phyloP scores from a whole-genome alignment of 2,329 filamentous ascomycete species.

The Ceratocystis albifundus region DNA sequence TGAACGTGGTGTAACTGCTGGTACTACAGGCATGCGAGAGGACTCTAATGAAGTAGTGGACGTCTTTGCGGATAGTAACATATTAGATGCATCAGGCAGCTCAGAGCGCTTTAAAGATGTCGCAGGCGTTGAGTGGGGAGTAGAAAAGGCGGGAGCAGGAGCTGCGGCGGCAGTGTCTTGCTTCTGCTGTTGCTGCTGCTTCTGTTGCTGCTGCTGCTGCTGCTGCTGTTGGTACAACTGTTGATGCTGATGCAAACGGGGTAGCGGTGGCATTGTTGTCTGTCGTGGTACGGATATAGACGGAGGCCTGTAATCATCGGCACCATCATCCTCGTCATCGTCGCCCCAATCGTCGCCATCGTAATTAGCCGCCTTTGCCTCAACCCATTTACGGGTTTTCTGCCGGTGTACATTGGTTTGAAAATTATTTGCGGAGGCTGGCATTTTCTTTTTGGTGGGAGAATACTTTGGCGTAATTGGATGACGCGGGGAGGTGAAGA shows the following conservation, averaged over 20 bases:
- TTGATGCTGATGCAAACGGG: slow-evolving; percentile 19
- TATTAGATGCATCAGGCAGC: neutral
- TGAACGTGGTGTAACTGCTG: neutral
- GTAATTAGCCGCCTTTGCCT: slow-evolving; percentile 76
- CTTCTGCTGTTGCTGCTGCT: too few relatives aligned
- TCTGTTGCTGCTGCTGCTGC: too few relatives aligned
- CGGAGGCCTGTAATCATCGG: slow-evolving; percentile 30
- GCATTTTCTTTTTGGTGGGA: neutral
- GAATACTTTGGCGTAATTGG: too few relatives aligned
- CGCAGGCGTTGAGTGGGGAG: neutral
- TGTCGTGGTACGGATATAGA: slow-evolving; percentile 27
- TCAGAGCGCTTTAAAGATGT: neutral
- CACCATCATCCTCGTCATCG: slow-evolving; percentile 48
- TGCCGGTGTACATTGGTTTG: slow-evolving; percentile 76
- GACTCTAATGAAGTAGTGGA: neutral
- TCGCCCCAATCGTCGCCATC: slow-evolving; percentile 90
- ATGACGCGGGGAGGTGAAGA: too few relatives aligned
- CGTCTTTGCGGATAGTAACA: neutral
- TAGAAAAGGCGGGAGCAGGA: neutral
- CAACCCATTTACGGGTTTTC: slow-evolving; percentile 91
- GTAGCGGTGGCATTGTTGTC: slow-evolving; percentile 23
- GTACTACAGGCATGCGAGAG: neutral
- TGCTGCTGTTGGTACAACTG: slow-evolving; percentile 14
- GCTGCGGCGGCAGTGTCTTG: neutral
- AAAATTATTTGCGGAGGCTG: slow-evolving; percentile 40